These are phyloP conservation scores for Aureobasidium sp. DNA, from an alignment of 2,329 filamentous ascomycete genomes.

Conservation along the genomic window DNA sequence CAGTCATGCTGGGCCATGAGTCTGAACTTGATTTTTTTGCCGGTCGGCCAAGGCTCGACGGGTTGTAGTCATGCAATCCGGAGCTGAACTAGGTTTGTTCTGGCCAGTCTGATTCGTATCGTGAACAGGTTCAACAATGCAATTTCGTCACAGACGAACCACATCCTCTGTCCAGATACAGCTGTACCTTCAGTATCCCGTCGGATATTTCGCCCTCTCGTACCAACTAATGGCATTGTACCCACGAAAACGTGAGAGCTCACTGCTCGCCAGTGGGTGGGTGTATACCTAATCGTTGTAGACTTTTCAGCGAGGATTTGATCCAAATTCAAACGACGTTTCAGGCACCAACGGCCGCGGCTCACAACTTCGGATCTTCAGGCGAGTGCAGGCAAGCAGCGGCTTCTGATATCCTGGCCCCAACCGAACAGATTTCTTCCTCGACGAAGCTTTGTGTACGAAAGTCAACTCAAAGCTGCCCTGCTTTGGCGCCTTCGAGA, in stretches of 20 bases:
- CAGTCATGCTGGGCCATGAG: not conserved
- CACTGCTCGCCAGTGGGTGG: not conserved
- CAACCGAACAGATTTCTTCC: not conserved
- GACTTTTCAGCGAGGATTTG: not conserved
- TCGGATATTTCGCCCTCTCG: too few relatives aligned
- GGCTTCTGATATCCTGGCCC: not conserved
- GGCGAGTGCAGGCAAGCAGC: not conserved
- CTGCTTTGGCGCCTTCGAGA: not conserved
- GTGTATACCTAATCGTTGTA: not conserved
- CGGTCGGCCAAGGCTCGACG: not conserved
- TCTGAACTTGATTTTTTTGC: not conserved
- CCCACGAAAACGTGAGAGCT: not conserved
- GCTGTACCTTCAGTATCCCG: not conserved
- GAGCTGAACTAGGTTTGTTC: not conserved
- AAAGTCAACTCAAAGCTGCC: not conserved
- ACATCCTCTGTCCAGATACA: not conserved
- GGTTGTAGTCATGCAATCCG: too few relatives aligned
- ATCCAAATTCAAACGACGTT: not conserved
- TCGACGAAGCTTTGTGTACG: not conserved
- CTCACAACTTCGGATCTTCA: not conserved
- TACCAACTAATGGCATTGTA: not conserved
- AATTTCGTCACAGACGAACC: not conserved
- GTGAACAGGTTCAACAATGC: not conserved
- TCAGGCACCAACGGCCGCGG: not conserved
- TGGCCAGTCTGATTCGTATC: not conserved